Percentiles rank a stretch among this genome's conserved stretches.
Conservation (phyloP, 2,329 filamentous ascomycete genomes). For the Proliferodiscus dingleyae region DNA sequence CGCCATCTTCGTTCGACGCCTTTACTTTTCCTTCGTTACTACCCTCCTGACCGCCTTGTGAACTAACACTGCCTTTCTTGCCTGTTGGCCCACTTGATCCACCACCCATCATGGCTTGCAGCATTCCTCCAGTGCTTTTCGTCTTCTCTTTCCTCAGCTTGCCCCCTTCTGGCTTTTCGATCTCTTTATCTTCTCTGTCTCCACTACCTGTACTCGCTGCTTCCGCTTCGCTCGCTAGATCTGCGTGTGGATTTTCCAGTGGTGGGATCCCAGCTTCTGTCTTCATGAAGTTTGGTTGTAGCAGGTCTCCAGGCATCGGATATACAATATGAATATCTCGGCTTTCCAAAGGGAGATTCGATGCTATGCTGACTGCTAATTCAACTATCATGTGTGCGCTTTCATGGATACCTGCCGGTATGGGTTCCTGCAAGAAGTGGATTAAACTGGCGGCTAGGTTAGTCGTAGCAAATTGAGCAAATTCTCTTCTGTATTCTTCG, state of each 20-base stretch:
- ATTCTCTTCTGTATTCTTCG: slow-evolving; percentile 58
- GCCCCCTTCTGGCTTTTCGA: slow-evolving; percentile 24
- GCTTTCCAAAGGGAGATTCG: slow-evolving; percentile 84
- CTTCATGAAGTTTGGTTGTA: slow-evolving; percentile 78
- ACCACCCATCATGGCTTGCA: slow-evolving; percentile 31
- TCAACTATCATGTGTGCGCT: slow-evolving; percentile 91
- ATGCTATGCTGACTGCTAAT: slow-evolving; percentile 77
- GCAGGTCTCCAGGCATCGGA: slow-evolving; percentile 67
- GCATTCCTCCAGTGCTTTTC: slow-evolving; percentile 32
- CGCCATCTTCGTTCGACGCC: slow-evolving; percentile 25
- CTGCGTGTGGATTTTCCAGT: slow-evolving; percentile 40
- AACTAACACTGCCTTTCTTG: slow-evolving; percentile 9
- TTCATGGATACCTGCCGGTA: slow-evolving; percentile 77
- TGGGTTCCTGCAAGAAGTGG: slow-evolving; percentile 69
- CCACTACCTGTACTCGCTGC: slow-evolving; percentile 26
- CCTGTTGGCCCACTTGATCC: slow-evolving; percentile 4
- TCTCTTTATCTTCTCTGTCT: slow-evolving; percentile 32
- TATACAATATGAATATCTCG: slow-evolving; percentile 86
- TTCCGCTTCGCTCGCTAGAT: slow-evolving; percentile 24
- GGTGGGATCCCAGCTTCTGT: slow-evolving; percentile 64
- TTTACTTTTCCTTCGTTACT: slow-evolving; percentile 22
- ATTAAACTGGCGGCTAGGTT: slow-evolving; percentile 66
- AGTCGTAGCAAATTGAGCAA: slow-evolving; percentile 66
- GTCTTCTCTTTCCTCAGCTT: slow-evolving; percentile 29
- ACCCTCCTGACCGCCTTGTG: slow-evolving; percentile 8